These are phyloP conservation scores for Miamiensis avidus DNA, from an alignment of 169 alveolate genomes.

Conservation along the genomic window DNA sequence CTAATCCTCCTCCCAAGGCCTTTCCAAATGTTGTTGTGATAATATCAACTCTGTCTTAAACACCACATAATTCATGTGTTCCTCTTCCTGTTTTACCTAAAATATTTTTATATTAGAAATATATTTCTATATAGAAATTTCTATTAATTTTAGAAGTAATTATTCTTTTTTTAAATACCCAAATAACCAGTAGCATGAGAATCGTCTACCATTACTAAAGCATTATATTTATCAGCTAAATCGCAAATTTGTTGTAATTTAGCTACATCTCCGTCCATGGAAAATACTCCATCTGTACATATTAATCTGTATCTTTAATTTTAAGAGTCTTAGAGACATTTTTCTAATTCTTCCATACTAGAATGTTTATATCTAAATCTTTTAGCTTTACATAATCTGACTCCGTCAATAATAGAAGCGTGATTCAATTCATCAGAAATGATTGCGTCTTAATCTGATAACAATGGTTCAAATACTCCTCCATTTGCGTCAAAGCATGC, in stretches of 20 bases:
- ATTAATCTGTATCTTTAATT: conserved; percentile 42
- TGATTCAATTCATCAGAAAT: conserved; percentile 67
- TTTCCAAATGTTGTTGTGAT: conserved; percentile 68
- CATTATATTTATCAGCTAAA: conserved; percentile 58
- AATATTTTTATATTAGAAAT: too few relatives aligned
- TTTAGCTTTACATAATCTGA: conserved; percentile 57
- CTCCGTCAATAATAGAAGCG: conserved; percentile 73
- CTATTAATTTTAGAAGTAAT: too few relatives aligned
- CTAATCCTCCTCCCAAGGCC: conserved; percentile 76
- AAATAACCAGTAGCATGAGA: conserved; percentile 69
- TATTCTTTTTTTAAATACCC: neutral
- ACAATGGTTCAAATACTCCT: conserved; percentile 59
- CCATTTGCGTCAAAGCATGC: conserved; percentile 69
- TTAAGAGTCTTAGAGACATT: conserved; percentile 31
- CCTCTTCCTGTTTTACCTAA: conserved; percentile 66
- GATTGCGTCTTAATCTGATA: conserved; percentile 54
- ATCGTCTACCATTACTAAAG: conserved; percentile 67
- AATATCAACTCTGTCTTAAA: conserved; percentile 54
- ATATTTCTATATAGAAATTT: too few relatives aligned
- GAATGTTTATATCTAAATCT: conserved; percentile 54
- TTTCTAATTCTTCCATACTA: conserved; percentile 58
- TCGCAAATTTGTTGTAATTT: conserved; percentile 56
- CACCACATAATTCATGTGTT: conserved; percentile 62
- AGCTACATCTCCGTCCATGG: conserved; percentile 79
- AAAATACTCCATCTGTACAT: conserved; percentile 73